Base-by-base conservation (phyloP, 169 alveolate species). In the Pseudocohnilembus persalinus region DNA sequence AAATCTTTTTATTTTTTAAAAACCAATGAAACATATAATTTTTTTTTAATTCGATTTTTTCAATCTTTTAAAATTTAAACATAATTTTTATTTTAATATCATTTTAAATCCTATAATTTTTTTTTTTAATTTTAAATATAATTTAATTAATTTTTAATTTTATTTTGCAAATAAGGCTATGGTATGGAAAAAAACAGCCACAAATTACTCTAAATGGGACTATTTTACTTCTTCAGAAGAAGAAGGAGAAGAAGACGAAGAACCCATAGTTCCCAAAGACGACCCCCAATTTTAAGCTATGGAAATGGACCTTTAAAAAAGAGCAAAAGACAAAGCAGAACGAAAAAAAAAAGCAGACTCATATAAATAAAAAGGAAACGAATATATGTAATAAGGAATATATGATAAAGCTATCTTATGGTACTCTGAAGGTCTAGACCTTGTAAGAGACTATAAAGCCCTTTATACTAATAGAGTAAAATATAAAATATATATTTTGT, bases 271-370 rank as follows among this genome's bases (percentile, higher is more conserved):
- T 34, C 98, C 98, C 24, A 92, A 92, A 73, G 94, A 95, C 82
- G 98, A 96, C 79, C 98, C 98, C 6, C 89, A 92, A 74, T 96
- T 96, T 90, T 92, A 91, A 74, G 98, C 98, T 20, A 91, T 96
- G 88, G 98, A 96, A 90, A 73, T 80, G 76, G 97, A 96, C 83
- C 92, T 96, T 91, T 80, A 92, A 64, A 94, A 94, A n/a, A 91
- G 96, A 83, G 88, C 87, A 49, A 92, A 93, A 85, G 90, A 88
- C 49, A 90, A 95, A 77, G 89, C 76, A 31, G 88, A 89, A 76
- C 94, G 94, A 35, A 88, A 88, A 81, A 90, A 89, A 78, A 95
- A 93, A 65, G 97, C 98, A 32, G 91, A 86, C 34, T 93, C 92
- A 76, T 88, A 92, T 76, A 95, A 93, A 89, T 95, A 93, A 77